Conservation (phyloP, 1,139 yeast genomes). For the Lodderomyces pseudojiufengensis region DNA sequence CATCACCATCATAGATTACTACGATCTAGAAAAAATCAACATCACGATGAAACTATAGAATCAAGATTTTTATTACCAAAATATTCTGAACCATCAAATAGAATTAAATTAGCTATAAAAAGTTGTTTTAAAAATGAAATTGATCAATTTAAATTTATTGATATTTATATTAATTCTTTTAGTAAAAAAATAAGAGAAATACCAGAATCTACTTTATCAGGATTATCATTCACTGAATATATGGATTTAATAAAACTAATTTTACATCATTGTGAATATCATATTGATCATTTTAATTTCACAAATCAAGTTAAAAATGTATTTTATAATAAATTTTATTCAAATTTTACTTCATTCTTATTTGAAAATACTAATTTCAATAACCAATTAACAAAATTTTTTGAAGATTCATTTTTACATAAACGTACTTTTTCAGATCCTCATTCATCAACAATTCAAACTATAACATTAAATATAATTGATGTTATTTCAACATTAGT, state of each 20-base stretch:
- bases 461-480: slow-evolving; percentile 9
- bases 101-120: slow-evolving; percentile 37
- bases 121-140: slow-evolving; percentile 35
- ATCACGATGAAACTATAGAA: slow-evolving; percentile 1
- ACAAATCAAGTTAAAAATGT: slow-evolving; percentile 17
- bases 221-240: slow-evolving; percentile 14
- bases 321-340: slow-evolving; percentile 25
- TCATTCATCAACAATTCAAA: slow-evolving; percentile 2
- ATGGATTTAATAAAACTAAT: slow-evolving; percentile 17
- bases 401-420: slow-evolving; percentile 9
- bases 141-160: slow-evolving; percentile 34
- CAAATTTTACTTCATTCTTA: slow-evolving; percentile 21
- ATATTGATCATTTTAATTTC: slow-evolving; percentile 20
- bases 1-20: no score
- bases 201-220: slow-evolving; percentile 1
- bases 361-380: slow-evolving; percentile 7
- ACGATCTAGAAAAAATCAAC: no score
- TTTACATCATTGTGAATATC: slow-evolving; percentile 16
- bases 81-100: slow-evolving; percentile 29
- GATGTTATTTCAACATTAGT: slow-evolving; percentile 18
- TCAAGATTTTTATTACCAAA: slow-evolving; percentile 4
- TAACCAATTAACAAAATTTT: slow-evolving; percentile 7
- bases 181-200: slow-evolving; percentile 12
- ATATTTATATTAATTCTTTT: slow-evolving; percentile 35
- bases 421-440: slow-evolving; percentile 8